Percentiles rank a stretch among this genome's conserved stretches.
These are phyloP conservation scores for Sphenostylis stenocarpa DNA, from an alignment of 306 rosid species.

Conservation along the genomic window DNA sequence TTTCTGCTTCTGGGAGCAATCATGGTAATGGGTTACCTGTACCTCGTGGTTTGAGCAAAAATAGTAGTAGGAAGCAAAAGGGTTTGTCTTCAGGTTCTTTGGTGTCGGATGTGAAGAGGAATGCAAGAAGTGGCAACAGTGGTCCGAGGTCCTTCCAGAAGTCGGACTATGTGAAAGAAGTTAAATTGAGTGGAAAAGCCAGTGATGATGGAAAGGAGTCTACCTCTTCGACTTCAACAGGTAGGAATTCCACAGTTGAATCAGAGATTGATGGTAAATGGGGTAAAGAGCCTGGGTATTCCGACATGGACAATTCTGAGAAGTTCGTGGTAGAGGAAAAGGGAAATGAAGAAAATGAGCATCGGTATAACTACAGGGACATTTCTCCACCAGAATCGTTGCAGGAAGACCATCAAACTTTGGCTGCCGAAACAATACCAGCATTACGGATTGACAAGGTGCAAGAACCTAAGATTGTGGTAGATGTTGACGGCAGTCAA, in stretches of 20 bases:
- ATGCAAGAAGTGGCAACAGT: conserved; percentile 41
- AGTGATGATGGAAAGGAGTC: conserved; percentile 70
- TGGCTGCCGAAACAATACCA: conserved; percentile 22
- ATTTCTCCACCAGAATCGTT: conserved; percentile 38
- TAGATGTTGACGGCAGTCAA: conserved; percentile 40
- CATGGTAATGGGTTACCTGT: conserved; percentile 46
- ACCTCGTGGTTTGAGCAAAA: conserved; percentile 53
- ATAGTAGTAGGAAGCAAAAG: conserved; percentile 54
- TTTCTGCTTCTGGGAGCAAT: conserved; percentile 40
- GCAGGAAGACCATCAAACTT: conserved; percentile 21
- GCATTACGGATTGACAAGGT: conserved; percentile 32
- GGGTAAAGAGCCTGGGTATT: conserved; percentile 35
- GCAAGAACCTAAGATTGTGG: conserved; percentile 35
- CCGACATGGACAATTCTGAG: conserved; percentile 35
- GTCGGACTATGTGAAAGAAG: conserved; percentile 39
- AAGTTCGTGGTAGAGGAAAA: conserved; percentile 35
- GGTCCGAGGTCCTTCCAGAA: conserved; percentile 41
- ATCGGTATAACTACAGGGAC: conserved; percentile 31
- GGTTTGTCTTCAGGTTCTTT: conserved; percentile 36
- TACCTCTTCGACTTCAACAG: conserved; percentile 45
- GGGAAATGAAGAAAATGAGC: conserved; percentile 44
- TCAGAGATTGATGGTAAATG: conserved; percentile 45
- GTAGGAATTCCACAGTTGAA: conserved; percentile 48
- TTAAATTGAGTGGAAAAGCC: conserved; percentile 57
- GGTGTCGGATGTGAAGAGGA: conserved; percentile 52